A percentile compares a stretch with the other conserved stretches of the same genome.
Conservation (phyloP, 2,329 filamentous ascomycete genomes). For the Dissoconium aciculare region DNA sequence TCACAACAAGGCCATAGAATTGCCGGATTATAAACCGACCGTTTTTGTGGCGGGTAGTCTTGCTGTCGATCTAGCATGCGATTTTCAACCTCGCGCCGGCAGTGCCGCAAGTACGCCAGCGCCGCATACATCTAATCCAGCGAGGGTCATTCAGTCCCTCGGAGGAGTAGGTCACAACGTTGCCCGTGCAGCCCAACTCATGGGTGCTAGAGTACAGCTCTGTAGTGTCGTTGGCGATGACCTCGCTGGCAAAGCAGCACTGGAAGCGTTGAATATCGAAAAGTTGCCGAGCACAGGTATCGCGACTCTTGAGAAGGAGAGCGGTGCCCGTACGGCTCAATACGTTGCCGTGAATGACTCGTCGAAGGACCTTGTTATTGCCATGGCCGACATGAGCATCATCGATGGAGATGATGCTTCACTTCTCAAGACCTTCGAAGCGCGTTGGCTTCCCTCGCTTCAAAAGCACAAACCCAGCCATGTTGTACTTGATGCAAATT, state of each 20-base stretch:
- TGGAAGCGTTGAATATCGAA: conserved; percentile 48
- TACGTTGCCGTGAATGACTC: conserved; percentile 81
- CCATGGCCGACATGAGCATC: conserved; percentile 92
- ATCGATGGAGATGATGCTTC: conserved; percentile 35
- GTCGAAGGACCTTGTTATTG: conserved; percentile 70
- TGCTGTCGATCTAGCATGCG: conserved; percentile 74
- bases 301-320: conserved; percentile 26
- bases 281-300: conserved; percentile 53
- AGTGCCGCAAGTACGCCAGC: conserved; percentile 32
- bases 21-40: conserved; percentile 32
- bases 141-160: conserved; percentile 63
- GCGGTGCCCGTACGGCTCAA: conserved; percentile 60
- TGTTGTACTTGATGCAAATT: conserved; percentile 79
- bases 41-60: conserved; percentile 89
- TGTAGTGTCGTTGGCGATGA: conserved; percentile 75
- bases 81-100: conserved; percentile 40
- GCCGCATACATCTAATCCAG: conserved; percentile 72
- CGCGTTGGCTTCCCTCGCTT: conserved; percentile 48
- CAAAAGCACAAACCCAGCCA: conserved; percentile 48
- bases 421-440: conserved; percentile 31
- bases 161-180: conserved; percentile 91
- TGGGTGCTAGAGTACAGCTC: conserved; percentile 51
- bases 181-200: conserved; percentile 62
- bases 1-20: neutral
- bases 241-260: conserved; percentile 55